Base-by-base conservation (phyloP, 495 filamentous ascomycete genomes). In the Acidomyces sp. region DNA sequence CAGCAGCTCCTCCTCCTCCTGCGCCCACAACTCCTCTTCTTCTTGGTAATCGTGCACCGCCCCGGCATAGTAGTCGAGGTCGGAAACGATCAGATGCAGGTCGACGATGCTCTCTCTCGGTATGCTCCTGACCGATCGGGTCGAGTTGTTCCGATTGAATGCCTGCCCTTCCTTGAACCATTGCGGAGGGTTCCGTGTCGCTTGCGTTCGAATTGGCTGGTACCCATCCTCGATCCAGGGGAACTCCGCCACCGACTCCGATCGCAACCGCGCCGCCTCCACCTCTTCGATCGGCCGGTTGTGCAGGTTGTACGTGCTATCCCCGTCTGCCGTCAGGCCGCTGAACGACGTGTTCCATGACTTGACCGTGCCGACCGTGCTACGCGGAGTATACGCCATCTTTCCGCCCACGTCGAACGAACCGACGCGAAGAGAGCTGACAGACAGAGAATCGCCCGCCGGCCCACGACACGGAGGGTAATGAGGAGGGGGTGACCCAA, bases 281-380 rank as follows among this genome's bases (percentile, higher is more conserved):
- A 49, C 41, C 17, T 49, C 46, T 23, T 49, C 46, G 27, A 49
- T 43, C 2, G 46, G 46, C 2, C 41, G 39, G 28, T 49, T 39
- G n/a, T 6, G 12, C 9, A 44, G 17, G 6, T 25, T 19, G 27
- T 49, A 49, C n/a, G n/a, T n/a, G 28, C 30, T 32, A 33, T 48
- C 45, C n/a, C n/a, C n/a, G 43, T 39, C 20, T 17, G 34, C 46
- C 1, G 46, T 44, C 12, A 34, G 19, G 22, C 22, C 46, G 24
- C 29, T 37, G 34, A 39, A 44, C 15, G 41, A 36, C 3, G 46
- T 49, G 41, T 49, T 49, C 46, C 46, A 49, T 4, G 40, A 44
- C 40, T 49, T 49, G 19, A 49, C 46, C 24, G 46, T 49, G 20
- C 46, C 46, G 6, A 49, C 34, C 34, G 46, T 49, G 31, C 46